A percentile compares a stretch with the other conserved stretches of the same genome.
Conservation (phyloP, 2,329 filamentous ascomycete species). For the Metarhizium brunneum region DNA sequence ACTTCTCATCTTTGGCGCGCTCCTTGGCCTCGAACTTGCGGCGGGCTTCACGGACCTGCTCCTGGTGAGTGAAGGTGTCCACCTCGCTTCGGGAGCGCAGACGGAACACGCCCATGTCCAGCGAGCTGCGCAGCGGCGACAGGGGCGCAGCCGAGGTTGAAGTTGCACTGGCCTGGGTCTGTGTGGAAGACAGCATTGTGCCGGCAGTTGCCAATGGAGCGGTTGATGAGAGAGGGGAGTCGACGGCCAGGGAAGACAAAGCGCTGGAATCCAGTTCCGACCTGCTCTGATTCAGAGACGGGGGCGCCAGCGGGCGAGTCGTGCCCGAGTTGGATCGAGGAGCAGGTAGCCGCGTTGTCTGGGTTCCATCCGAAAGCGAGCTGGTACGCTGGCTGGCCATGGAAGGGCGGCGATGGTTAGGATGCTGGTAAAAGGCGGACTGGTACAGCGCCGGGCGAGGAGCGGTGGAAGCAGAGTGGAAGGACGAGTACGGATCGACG, state of each 20-base stretch:
- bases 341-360: slow-evolving; percentile 16
- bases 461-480: slow-evolving; percentile 7
- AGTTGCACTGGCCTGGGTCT: slow-evolving; percentile 13
- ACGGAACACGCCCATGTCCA: slow-evolving; percentile 49
- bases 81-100: slow-evolving; percentile 52
- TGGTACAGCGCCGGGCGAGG: slow-evolving; percentile 4
- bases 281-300: slow-evolving; percentile 29
- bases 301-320: slow-evolving; percentile 29
- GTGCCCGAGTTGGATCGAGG: slow-evolving; percentile 19
- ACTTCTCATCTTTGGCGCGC: slow-evolving; percentile 52
- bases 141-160: slow-evolving; percentile 26
- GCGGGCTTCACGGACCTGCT: slow-evolving; percentile 51
- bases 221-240: slow-evolving; percentile 24
- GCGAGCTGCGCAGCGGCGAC: slow-evolving; percentile 48
- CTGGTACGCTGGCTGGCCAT: slow-evolving; percentile 24
- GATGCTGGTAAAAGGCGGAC: slow-evolving; percentile 10
- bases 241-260: slow-evolving; percentile 19
- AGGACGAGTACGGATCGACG: slow-evolving; percentile 14
- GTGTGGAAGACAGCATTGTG: slow-evolving; percentile 18
- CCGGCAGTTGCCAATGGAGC: slow-evolving; percentile 15
- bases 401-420: slow-evolving; percentile 19
- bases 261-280: slow-evolving; percentile 36
- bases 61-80: slow-evolving; percentile 42
- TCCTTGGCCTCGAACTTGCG: slow-evolving; percentile 56
- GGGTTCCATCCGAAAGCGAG: slow-evolving; percentile 23